phyloP scores from a whole-genome alignment of 495 filamentous ascomycete species.

The Viridothelium virens region DNA sequence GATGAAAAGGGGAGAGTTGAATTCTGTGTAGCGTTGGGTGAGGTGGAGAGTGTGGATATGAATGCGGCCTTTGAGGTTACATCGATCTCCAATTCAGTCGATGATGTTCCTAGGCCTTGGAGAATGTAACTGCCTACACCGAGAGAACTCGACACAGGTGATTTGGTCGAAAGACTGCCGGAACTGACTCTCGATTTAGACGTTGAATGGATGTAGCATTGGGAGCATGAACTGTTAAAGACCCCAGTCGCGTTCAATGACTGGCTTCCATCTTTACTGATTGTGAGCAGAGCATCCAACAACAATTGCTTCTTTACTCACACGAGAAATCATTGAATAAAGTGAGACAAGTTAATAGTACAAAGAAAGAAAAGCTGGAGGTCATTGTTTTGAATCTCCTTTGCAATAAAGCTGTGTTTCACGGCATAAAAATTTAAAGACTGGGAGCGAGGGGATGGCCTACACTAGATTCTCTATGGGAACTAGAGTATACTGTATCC shows the following conservation, averaged over 20 bases:
- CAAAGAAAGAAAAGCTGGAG: not conserved
- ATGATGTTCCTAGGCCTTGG: not conserved
- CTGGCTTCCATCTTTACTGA: not conserved
- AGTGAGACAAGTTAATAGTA: not conserved
- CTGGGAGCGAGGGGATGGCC: not conserved
- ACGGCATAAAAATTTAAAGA: not conserved
- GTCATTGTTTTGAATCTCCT: not conserved
- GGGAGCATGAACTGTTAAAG: not conserved
- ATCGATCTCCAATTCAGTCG: not conserved
- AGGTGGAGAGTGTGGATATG: not conserved
- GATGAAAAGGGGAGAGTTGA: not conserved
- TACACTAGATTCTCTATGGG: not conserved
- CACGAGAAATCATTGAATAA: not conserved
- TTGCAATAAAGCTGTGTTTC: not conserved
- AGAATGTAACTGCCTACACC: constrained; percentile 1
- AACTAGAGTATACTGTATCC: not conserved
- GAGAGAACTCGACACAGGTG: not conserved
- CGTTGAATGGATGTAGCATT: not conserved
- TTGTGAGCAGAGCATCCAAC: not conserved
- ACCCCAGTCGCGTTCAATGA: not conserved
- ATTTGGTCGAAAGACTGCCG: not conserved
- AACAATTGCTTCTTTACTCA: not conserved
- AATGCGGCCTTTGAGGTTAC: not conserved
- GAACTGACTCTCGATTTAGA: not conserved
- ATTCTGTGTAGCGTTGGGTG: not conserved